Evolutionary conservation across 2,329 filamentous ascomycete species (phyloP), one percentile per base, ranked within the genome.

Genomic region (Hymenoscyphus fructigenus): DNA sequence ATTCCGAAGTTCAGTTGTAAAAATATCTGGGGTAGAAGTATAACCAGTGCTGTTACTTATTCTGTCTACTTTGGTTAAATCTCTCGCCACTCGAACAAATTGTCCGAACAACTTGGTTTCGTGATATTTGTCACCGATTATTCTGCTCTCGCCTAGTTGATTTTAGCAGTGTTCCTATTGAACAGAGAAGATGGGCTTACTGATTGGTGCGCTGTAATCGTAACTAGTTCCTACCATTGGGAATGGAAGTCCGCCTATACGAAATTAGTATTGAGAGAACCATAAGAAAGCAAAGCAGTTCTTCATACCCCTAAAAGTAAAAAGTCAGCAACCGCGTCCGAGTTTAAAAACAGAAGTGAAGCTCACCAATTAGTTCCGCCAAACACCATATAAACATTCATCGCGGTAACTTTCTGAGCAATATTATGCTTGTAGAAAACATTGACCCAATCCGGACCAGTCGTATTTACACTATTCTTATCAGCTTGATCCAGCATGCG

Each of bases 351-450:
- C 23, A 23, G 12, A 3, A 17, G 15, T 9, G n/a, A 47, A 15
- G 15, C 62, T 38, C 61, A 68, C 85, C 85, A 88, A 67, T 85
- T 88, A 0, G 87, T 89, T 2, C 87, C 87, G 3, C 87, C 87
- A 61, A 83, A 89, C 60, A 87, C 76, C 85, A 89, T 89, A 72
- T 89, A 89, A 1, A 89, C 74, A 34, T 82, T 87, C 62, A 88
- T 81, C 0, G 84, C 84, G 0, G 84, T 86, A 3, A 88, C 81
- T 0, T 84, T 79, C 69, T 89, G 83, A 29, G 80, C 84, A 29
- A 89, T 83, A 61, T 88, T 81, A 71, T 88, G 83, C 12, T 85
- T 80, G 73, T 89, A 89, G 75, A 87, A 89, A 3, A 89, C 73
- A 64, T 88, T 88, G 1, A 84, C 86, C 68, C 86, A 89, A 57